phyloP scores from a whole-genome alignment of 805 yeast genomes.

The Saccharomycopsis amapae region DNA sequence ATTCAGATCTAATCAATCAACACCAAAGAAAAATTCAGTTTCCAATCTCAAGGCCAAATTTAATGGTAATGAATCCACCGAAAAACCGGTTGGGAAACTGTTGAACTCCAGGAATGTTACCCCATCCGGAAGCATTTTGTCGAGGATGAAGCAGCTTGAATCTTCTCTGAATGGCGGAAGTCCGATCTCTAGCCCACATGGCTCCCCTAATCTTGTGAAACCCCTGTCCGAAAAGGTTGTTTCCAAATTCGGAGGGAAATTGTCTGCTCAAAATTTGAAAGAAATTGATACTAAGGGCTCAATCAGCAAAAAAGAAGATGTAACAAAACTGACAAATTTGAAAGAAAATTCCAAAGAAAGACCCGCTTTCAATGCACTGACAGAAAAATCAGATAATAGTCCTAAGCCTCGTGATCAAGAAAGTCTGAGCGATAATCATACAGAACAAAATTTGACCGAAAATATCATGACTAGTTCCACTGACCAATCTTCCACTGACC shows the following conservation, averaged over 20 bases:
- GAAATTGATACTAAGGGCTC: neutral
- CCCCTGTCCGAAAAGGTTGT: slow-evolving; percentile 9
- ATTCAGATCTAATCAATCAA: slow-evolving; percentile 5
- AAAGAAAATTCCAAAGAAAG: no score
- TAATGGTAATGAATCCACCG: neutral
- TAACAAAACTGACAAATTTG: no score
- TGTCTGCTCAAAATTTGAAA: neutral
- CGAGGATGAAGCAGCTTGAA: slow-evolving; percentile 29
- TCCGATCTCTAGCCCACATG: slow-evolving; percentile 5
- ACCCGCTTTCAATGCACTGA: no score
- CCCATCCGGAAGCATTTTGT: slow-evolving; percentile 25
- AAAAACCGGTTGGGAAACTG: neutral
- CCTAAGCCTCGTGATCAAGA: no score
- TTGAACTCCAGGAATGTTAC: slow-evolving; percentile 7
- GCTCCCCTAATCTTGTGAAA: slow-evolving; percentile 2
- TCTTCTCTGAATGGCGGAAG: slow-evolving; percentile 21
- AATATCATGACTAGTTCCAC: no score
- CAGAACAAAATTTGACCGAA: no score
- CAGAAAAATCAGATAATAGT: no score
- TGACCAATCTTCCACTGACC: no score
- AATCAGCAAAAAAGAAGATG: no score
- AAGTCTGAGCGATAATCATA: no score
- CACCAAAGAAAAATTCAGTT: slow-evolving; percentile 15
- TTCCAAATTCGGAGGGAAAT: slow-evolving; percentile 9
- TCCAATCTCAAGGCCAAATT: slow-evolving; percentile 11